phyloP scores from a whole-genome alignment of 257 asterid species.

The Jasminum sambac region DNA sequence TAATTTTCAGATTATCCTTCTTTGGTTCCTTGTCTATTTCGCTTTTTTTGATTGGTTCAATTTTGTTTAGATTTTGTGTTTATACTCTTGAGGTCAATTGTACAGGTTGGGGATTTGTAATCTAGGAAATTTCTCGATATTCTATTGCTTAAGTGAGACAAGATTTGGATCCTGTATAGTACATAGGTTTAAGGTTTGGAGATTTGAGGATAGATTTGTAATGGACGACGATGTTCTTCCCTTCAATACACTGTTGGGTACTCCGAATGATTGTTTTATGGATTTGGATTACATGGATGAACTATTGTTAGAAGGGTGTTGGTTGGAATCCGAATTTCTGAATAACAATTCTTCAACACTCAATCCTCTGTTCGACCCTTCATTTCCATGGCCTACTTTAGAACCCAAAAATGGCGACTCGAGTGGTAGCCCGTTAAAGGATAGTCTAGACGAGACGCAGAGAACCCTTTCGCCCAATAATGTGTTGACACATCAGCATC shows the following conservation, averaged over 20 bases:
- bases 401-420: conserved; percentile 39
- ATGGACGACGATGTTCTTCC: conserved; percentile 70
- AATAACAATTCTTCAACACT: conserved; percentile 43
- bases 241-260: conserved; percentile 33
- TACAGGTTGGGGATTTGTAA: conserved; percentile 29
- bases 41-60: neutral
- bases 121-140: conserved; percentile 6
- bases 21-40: conserved; percentile 14
- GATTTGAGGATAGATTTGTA: conserved; percentile 28
- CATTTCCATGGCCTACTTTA: conserved; percentile 56
- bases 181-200: conserved; percentile 9
- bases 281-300: conserved; percentile 89
- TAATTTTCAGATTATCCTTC: conserved; percentile 24
- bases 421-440: conserved; percentile 29
- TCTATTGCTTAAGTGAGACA: conserved; percentile 13
- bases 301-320: conserved; percentile 69
- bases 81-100: conserved; percentile 20
- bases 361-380: conserved; percentile 59
- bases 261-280: conserved; percentile 54
- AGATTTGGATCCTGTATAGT: conserved; percentile 22
- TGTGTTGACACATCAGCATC: conserved; percentile 48
- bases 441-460: conserved; percentile 46
- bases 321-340: conserved; percentile 73
- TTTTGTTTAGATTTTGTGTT: conserved; percentile 11
- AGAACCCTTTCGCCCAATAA: conserved; percentile 49